These are phyloP conservation scores for Tylopilus rubrobrunneus DNA, from an alignment of 768 basidiomycete genomes.

Conservation along the genomic window DNA sequence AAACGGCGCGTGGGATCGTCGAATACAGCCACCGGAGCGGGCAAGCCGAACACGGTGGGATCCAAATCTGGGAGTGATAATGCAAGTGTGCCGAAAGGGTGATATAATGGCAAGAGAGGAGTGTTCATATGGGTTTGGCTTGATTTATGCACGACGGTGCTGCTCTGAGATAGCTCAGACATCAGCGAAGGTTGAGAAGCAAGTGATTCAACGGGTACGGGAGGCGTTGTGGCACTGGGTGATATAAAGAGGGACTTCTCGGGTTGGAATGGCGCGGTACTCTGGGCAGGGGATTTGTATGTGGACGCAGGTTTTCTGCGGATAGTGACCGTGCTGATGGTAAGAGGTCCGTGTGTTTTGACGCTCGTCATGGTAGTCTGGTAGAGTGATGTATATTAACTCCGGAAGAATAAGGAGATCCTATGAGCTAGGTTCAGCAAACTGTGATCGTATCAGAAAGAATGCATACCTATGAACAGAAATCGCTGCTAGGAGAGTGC, in stretches of 20 bases:
- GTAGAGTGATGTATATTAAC: constrained; percentile 7
- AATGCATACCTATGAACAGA: constrained; percentile 21
- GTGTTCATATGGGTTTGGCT: constrained; percentile 28
- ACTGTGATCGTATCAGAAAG: background rate
- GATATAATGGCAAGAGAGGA: constrained; percentile 60
- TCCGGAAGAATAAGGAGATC: constrained; percentile 8
- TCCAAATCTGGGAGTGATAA: constrained; percentile 64
- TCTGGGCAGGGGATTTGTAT: constrained; percentile 52
- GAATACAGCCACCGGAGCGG: constrained; percentile 41
- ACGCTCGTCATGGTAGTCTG: constrained; percentile 23
- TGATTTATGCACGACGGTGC: constrained; percentile 16
- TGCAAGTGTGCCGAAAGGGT: constrained; percentile 60
- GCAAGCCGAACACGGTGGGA: constrained; percentile 53
- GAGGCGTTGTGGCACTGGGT: constrained; percentile 15
- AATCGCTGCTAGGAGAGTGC: constrained; percentile 12
- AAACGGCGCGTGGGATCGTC: constrained; percentile 42
- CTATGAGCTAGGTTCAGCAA: constrained; percentile 7
- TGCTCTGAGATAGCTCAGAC: constrained; percentile 12
- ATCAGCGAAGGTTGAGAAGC: constrained; percentile 9
- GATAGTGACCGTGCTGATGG: constrained; percentile 21
- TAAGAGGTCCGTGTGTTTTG: constrained; percentile 14
- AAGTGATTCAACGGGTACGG: constrained; percentile 9
- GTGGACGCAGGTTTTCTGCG: constrained; percentile 57
- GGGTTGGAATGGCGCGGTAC: constrained; percentile 24
- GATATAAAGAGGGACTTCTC: constrained; percentile 18